Base-by-base conservation (phyloP, 306 rosid species). In the Casuarina equisetifolia region DNA sequence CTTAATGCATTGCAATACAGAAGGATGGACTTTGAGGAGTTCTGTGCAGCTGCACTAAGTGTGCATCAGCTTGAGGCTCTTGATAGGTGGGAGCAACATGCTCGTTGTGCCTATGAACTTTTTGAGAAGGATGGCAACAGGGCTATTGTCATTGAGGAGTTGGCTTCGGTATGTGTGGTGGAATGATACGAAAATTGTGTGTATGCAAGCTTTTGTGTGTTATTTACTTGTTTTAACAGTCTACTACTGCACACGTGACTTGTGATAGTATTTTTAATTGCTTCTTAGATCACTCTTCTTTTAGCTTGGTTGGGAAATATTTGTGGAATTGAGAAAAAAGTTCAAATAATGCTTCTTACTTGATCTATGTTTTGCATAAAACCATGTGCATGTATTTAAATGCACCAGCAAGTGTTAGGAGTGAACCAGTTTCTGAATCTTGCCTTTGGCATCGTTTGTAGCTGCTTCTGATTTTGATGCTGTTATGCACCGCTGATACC, bases 1-100 rank as follows among this genome's bases (percentile, higher is more conserved):
- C 88, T 92, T 75, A 92, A 88, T 62, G 93, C 98, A 46, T 85
- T 94, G 84, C 98, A 92, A 75, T 89, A 84, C 74, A 85, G 94
- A 85, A 85, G 96, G 81, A 94, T 94, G 96, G 96, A 92, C 75
- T 94, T 91, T 79, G 96, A 90, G 44, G 98, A 94, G 84, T 91
- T 92, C 79, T 87, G 96, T 70, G 89, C 94, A 55, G 97, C 96
- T 75, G 78, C 97, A 71, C 80, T 94, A 4, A 90, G 97, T 74
- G 94, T 94, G 78, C 91, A 90, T 88, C 97, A 94, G 81, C 86
- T 92, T 36, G 98, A 94, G 87, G 91, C 87, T 51, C 90, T 89
- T 72, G 89, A 86, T 45, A 86, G 79, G 55, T 92, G 98, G 96
- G 98, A 92, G 85, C 94, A 94, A 81, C 98, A 89, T 80, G 96